A percentile compares a stretch with the other conserved stretches of the same genome.
phyloP scores from a whole-genome alignment of 2,329 filamentous ascomycete genomes.

The Hymenoscyphus fraxineus region DNA sequence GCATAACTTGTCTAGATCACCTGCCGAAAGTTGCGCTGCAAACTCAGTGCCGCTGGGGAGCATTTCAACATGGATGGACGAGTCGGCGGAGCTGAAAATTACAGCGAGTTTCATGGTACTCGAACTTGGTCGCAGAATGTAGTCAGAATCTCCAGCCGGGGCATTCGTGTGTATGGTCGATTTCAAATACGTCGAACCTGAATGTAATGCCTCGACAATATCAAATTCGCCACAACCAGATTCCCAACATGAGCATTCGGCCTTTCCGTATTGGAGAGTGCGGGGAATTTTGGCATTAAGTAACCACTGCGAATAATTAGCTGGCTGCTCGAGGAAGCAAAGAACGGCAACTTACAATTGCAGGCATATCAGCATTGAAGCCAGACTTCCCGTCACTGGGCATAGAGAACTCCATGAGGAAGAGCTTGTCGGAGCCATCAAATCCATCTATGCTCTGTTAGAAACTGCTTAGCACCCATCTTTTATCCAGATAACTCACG shows the following conservation, averaged over 20 bases:
- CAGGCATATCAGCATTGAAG: conserved; percentile 63
- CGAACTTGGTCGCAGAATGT: conserved; percentile 62
- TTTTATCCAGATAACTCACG: conserved; percentile 37
- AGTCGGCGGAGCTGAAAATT: conserved; percentile 52
- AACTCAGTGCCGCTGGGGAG: conserved; percentile 38
- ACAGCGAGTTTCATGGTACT: conserved; percentile 60
- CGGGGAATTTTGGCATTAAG: conserved; percentile 71
- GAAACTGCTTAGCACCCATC: neutral
- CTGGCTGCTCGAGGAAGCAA: neutral
- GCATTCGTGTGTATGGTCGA: conserved; percentile 65
- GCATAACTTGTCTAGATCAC: conserved; percentile 28
- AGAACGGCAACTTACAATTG: conserved; percentile 40
- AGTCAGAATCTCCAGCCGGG: conserved; percentile 65
- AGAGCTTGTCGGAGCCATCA: conserved; percentile 64
- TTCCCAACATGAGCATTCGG: conserved; percentile 67
- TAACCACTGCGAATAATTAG: conserved; percentile 49
- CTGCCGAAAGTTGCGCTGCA: conserved; percentile 37
- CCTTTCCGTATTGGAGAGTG: conserved; percentile 61
- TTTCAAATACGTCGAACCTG: conserved; percentile 64
- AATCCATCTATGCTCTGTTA: conserved; percentile 57
- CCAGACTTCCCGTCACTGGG: conserved; percentile 52
- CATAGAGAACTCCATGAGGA: conserved; percentile 73
- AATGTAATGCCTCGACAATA: conserved; percentile 65
- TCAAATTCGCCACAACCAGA: conserved; percentile 72
- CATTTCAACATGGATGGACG: conserved; percentile 52